Conservation (phyloP, 495 filamentous ascomycete species). For the Penicillium coffeae region DNA sequence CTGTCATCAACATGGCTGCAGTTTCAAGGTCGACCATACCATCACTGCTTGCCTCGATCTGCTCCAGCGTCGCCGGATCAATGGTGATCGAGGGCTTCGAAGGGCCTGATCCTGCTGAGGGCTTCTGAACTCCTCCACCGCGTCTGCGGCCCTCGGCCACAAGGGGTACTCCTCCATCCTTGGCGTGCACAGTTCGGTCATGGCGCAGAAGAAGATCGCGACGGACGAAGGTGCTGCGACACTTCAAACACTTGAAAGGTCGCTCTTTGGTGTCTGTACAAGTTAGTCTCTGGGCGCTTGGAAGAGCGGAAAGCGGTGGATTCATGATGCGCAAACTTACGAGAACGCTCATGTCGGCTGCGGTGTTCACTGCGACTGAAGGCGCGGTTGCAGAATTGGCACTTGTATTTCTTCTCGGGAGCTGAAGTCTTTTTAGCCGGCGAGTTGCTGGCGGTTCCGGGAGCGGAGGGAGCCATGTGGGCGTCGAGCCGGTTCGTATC, state of each 20-base stretch:
- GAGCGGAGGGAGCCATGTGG: slow-evolving; percentile 53
- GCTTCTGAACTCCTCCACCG: slow-evolving; percentile 59
- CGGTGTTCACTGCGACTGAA: slow-evolving; percentile 97
- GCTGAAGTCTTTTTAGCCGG: slow-evolving; percentile 58
- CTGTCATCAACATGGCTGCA: slow-evolving; percentile 97
- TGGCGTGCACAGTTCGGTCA: slow-evolving; percentile 97
- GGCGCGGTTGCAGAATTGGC: slow-evolving; percentile 95
- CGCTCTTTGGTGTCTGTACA: slow-evolving; percentile 91
- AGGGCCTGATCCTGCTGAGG: slow-evolving; percentile 61
- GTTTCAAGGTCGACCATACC: slow-evolving; percentile 97
- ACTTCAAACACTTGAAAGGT: slow-evolving; percentile 97
- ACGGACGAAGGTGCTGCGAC: slow-evolving; percentile 96
- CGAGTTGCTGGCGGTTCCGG: slow-evolving; percentile 59
- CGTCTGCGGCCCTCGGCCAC: slow-evolving; percentile 93
- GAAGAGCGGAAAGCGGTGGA: not conserved
- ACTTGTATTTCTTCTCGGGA: slow-evolving; percentile 98
- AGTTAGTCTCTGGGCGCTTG: slow-evolving; percentile 1
- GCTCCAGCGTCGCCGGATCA: slow-evolving; percentile 85
- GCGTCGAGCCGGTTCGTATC: slow-evolving; percentile 35
- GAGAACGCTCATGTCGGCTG: slow-evolving; percentile 93
- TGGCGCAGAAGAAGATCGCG: slow-evolving; percentile 94
- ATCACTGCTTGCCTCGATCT: slow-evolving; percentile 91
- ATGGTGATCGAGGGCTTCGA: slow-evolving; percentile 79
- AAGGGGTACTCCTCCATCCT: slow-evolving; percentile 93
- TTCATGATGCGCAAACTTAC: slow-evolving; percentile 66